These are phyloP conservation scores for Hawksworthiomyces lignivorus DNA, from an alignment of 2,329 filamentous ascomycete genomes.

Conservation along the genomic window DNA sequence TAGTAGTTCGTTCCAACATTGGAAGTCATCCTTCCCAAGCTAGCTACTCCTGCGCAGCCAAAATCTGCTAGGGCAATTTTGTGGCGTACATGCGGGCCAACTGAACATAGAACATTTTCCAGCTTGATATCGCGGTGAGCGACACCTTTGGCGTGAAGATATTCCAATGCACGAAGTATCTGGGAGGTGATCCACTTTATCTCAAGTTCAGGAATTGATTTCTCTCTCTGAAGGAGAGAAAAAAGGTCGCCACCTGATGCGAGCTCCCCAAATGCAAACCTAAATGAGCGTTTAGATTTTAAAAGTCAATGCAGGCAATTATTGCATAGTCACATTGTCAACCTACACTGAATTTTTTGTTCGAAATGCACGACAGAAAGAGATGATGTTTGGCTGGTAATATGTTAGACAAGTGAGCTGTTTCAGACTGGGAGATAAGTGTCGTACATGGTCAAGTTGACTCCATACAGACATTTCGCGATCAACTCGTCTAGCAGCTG, in stretches of 20 bases:
- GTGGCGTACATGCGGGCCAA: slow-evolving; percentile 34
- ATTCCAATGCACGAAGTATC: slow-evolving; percentile 36
- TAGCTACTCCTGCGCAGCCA: slow-evolving; percentile 38
- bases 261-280: slow-evolving; percentile 50
- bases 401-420: not conserved
- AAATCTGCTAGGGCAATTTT: slow-evolving; percentile 46
- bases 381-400: slow-evolving; percentile 45
- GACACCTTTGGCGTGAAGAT: slow-evolving; percentile 42
- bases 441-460: slow-evolving; percentile 44
- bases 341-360: slow-evolving; percentile 40
- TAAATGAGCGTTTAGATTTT: too few relatives aligned
- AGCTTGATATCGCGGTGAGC: slow-evolving; percentile 48
- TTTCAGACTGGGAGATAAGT: not conserved
- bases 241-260: slow-evolving; percentile 48
- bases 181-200: slow-evolving; percentile 39
- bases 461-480: slow-evolving; percentile 47
- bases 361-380: slow-evolving; percentile 42
- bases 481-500: slow-evolving; percentile 29
- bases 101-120: slow-evolving; percentile 44
- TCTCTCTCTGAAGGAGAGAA: slow-evolving; percentile 35
- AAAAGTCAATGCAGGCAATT: too few relatives aligned
- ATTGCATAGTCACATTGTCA: too few relatives aligned
- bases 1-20: slow-evolving; percentile 39
- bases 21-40: slow-evolving; percentile 34
- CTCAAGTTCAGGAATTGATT: slow-evolving; percentile 32